These are phyloP conservation scores for Xanthoceras sorbifolium DNA, from an alignment of 345 rosid genomes.

Conservation along the genomic window DNA sequence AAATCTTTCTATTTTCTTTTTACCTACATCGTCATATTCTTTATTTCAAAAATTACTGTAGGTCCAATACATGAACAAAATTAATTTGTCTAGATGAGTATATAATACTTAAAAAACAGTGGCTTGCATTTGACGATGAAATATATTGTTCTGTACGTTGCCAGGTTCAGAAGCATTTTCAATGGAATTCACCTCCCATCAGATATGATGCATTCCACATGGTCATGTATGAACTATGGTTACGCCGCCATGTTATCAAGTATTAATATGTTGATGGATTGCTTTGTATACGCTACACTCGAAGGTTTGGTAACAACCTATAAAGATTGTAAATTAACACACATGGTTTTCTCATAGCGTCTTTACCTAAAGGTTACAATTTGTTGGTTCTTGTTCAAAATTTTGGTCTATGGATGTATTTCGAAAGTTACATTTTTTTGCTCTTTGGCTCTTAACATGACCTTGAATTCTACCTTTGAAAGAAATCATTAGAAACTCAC, in stretches of 20 bases:
- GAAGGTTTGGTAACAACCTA: neutral
- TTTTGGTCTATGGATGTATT: neutral
- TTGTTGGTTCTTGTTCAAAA: constrained; percentile 11
- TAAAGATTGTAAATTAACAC: constrained; percentile 23
- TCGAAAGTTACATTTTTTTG: neutral
- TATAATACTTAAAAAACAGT: neutral
- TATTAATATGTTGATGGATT: constrained; percentile 44
- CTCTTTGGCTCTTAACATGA: neutral
- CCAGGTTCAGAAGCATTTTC: constrained; percentile 93
- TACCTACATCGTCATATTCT: neutral
- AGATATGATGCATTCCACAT: constrained; percentile 87
- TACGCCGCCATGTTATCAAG: constrained; percentile 82
- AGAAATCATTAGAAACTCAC: neutral
- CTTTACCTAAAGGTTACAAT: neutral
- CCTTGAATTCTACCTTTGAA: neutral
- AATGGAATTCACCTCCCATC: constrained; percentile 86
- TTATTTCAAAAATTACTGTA: neutral
- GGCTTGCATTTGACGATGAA: constrained; percentile 1
- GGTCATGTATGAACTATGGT: constrained; percentile 96
- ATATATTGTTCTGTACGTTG: constrained; percentile 25
- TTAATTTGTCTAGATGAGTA: neutral
- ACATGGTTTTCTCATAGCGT: neutral
- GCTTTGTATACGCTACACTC: neutral
- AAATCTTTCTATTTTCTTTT: neutral
- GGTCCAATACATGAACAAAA: neutral